Base-by-base conservation (phyloP, 2,329 filamentous ascomycete genomes). In the Ustulina deusta region DNA sequence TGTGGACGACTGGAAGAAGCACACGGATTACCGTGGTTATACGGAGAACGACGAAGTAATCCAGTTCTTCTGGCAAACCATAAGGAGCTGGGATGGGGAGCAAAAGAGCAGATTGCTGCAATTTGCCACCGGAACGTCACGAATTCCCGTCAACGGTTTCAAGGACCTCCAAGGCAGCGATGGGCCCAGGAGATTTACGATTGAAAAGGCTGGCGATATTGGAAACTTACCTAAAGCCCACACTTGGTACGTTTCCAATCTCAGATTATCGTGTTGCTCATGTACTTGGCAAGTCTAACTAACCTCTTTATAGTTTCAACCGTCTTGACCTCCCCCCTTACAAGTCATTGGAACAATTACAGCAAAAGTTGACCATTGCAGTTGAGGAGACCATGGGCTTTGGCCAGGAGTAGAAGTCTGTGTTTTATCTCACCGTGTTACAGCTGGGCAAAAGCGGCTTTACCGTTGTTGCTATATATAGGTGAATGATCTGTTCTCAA, bases 1-100 rank as follows among this genome's bases (percentile, higher is more conserved):
- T 77, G 95, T 99, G 17, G 96, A 99, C 68, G 96, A 99, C 82
- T 99, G 96, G 96, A 98, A 99, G 91, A 99, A 99, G 86, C 96
- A 99, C 83, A 99, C 96, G 54, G 96, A 99, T 78, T 99, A 99
- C 82, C 92, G 96, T 74, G 96, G 96, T 62, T 99, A 99, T 86
- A 97, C 97, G 10, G 96, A 99, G 82, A 94, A 91, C 65, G 96
- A 99, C 76, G 93, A 97, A 78, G 96, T 99, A 29, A 96, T 99
- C 73, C 93, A 97, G 80, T 94, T 97, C 85, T 99, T 99, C 87
- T 99, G 96, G 96, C 94, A 97, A 85, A 95, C 92, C 69, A 96
- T 99, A 72, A 91, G 95, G 73, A 93, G 89, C 69, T 99, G 96
- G 96, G 96, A 99, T 79, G 94, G 96, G 32, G 96, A 99, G 81